Conservation (phyloP, 805 yeast genomes). For the Tetrapisispora fleetii region DNA sequence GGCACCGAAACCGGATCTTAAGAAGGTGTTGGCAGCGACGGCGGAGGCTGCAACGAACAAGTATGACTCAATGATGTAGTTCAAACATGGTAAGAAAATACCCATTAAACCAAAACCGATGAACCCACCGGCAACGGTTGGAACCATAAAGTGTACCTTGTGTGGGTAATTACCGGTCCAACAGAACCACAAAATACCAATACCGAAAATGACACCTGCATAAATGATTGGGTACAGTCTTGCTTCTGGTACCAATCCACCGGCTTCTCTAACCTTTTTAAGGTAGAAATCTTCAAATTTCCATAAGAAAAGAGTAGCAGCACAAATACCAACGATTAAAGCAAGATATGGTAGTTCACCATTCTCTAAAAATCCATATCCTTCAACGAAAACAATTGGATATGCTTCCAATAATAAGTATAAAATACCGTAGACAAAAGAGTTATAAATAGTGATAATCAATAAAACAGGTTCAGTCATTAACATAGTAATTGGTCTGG, state of each 20-base stretch:
- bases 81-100: conserved; percentile 59
- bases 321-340: conserved; percentile 54
- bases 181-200: conserved; percentile 76
- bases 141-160: conserved; percentile 73
- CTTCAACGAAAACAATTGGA: conserved; percentile 56
- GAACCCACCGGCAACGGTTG: conserved; percentile 53
- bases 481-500: conserved; percentile 63
- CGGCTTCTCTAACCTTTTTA: conserved; percentile 38
- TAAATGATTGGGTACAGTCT: conserved; percentile 68
- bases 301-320: conserved; percentile 47
- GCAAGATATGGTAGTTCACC: conserved; percentile 73
- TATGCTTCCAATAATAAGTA: conserved; percentile 67
- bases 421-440: conserved; percentile 72
- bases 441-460: conserved; percentile 58
- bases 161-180: conserved; percentile 78
- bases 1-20: conserved; percentile 61
- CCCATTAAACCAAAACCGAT: conserved; percentile 60
- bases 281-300: conserved; percentile 45
- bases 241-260: conserved; percentile 64
- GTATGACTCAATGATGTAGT: conserved; percentile 66
- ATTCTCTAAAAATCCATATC: conserved; percentile 43
- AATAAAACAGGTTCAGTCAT: conserved; percentile 62
- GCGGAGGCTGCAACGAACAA: conserved; percentile 70
- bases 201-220: conserved; percentile 62
- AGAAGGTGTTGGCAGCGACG: conserved; percentile 59